These are phyloP conservation scores for Acephala macrosclerotiorum DNA, from an alignment of 2,329 filamentous ascomycete genomes.

Conservation along the genomic window DNA sequence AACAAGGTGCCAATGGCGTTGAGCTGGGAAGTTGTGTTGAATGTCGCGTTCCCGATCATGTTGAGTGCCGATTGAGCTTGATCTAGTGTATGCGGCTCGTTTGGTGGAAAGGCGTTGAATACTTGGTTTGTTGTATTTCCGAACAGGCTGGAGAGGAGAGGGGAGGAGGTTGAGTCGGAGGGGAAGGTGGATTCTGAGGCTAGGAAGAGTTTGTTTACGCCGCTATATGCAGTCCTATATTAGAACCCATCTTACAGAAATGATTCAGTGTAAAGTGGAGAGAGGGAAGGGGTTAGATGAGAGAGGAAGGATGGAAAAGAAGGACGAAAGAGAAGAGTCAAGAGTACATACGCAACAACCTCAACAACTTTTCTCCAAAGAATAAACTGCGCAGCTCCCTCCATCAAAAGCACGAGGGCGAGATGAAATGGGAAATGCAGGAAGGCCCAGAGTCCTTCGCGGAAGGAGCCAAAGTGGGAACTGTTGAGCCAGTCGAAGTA, in stretches of 20 bases:
- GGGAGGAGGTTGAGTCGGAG: neutral
- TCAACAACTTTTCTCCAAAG: constrained; percentile 36
- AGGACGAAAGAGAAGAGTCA: neutral
- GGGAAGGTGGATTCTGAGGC: neutral
- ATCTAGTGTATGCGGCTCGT: constrained; percentile 16
- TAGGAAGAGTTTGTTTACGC: constrained; percentile 11
- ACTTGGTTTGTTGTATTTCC: constrained; percentile 23
- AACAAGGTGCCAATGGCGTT: constrained; percentile 24
- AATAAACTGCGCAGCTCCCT: constrained; percentile 48
- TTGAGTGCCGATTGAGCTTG: constrained; percentile 20
- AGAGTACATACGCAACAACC: constrained; percentile 23
- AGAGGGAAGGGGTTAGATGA: too few relatives aligned
- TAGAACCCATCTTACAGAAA: neutral
- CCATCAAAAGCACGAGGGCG: constrained; percentile 61
- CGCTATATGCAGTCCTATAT: neutral
- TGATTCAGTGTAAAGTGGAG: too few relatives aligned
- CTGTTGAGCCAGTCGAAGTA: constrained; percentile 38
- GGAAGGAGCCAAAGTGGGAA: constrained; percentile 31
- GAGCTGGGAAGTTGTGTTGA: constrained; percentile 21
- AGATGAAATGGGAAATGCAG: constrained; percentile 65
- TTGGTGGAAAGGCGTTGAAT: constrained; percentile 24
- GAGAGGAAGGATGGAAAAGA: neutral
- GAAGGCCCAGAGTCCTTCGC: constrained; percentile 49
- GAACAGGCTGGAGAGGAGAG: constrained; percentile 4
- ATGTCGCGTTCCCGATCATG: constrained; percentile 25